These are phyloP conservation scores for Triangularia verruculosa DNA, from an alignment of 2,329 filamentous ascomycete genomes.

Conservation along the genomic window DNA sequence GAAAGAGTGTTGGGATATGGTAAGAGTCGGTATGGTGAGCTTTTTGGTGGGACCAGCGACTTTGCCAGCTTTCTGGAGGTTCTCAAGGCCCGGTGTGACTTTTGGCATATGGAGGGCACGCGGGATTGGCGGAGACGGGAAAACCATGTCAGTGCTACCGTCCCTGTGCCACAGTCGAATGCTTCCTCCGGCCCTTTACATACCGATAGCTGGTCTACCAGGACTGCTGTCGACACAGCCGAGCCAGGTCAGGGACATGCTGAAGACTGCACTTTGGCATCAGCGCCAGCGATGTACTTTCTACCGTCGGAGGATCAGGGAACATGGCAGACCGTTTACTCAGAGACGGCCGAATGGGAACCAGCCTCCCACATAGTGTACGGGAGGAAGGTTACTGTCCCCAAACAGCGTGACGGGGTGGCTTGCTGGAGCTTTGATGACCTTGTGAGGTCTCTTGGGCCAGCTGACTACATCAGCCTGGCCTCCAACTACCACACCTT, in stretches of 20 bases:
- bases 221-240: neutral
- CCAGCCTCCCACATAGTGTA: conserved; percentile 53
- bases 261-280: neutral
- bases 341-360: conserved; percentile 36
- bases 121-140: conserved; percentile 68
- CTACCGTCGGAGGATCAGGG: conserved; percentile 26
- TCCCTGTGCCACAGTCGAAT: neutral
- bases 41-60: conserved; percentile 63
- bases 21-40: conserved; percentile 39
- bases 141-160: neutral
- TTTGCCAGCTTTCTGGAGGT: conserved; percentile 75
- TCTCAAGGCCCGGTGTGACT: conserved; percentile 72
- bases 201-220: neutral
- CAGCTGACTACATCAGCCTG: conserved; percentile 79
- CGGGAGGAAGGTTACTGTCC: conserved; percentile 60
- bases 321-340: conserved; percentile 28
- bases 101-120: conserved; percentile 78
- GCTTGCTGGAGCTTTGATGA: conserved; percentile 66
- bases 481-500: conserved; percentile 78
- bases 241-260: conserved; percentile 25
- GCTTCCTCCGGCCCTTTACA: neutral
- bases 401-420: conserved; percentile 54
- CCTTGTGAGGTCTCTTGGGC: conserved; percentile 67
- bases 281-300: conserved; percentile 28
- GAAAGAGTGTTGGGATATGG: conserved; percentile 46